A percentile compares a stretch with the other conserved stretches of the same genome.
Evolutionary conservation across 768 basidiomycete species (phyloP).

Genomic region (Rhizopogon rudus): DNA sequence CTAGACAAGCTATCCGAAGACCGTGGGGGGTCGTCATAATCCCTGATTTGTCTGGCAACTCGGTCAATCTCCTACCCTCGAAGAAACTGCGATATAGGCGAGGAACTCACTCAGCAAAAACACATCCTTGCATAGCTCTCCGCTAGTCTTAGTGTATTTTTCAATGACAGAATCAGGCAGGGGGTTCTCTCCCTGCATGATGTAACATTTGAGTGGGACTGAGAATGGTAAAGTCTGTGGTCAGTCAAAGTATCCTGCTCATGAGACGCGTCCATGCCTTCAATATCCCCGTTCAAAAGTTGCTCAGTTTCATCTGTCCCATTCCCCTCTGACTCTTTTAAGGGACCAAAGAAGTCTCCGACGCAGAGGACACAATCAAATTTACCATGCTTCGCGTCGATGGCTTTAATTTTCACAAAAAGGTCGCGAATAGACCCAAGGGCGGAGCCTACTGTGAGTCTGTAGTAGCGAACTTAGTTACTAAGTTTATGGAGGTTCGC

Average conservation of each 20-base stretch:
- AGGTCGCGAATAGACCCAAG: constrained; percentile 69
- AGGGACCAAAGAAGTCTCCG: constrained; percentile 81
- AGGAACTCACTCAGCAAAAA: constrained; percentile 72
- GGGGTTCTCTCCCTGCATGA: constrained; percentile 82
- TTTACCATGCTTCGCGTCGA: constrained; percentile 90
- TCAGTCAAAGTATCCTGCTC: constrained; percentile 3
- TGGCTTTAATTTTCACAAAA: constrained; percentile 74
- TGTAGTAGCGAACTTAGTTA: constrained; percentile 13
- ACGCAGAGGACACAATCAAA: constrained; percentile 80
- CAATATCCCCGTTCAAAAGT: constrained; percentile 61
- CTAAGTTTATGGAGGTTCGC: constrained; percentile 2
- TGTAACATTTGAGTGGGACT: constrained; percentile 90
- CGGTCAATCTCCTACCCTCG: constrained; percentile 3
- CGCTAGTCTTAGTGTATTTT: constrained; percentile 69
- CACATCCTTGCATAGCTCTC: constrained; percentile 78
- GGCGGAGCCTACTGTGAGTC: constrained; percentile 79
- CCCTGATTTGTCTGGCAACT: constrained; percentile 68
- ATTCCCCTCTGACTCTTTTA: constrained; percentile 28
- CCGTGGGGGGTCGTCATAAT: constrained; percentile 75
- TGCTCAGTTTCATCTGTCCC: constrained; percentile 49
- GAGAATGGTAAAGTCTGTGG: constrained; percentile 6
- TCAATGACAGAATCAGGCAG: constrained; percentile 71
- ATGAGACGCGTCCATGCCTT: constrained; percentile 41
- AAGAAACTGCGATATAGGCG: neutral
- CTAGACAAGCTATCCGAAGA: constrained; percentile 81